A percentile compares a stretch with the other conserved stretches of the same genome.
Conservation (phyloP, 2,329 filamentous ascomycete species). For the Botrytis paeoniae region DNA sequence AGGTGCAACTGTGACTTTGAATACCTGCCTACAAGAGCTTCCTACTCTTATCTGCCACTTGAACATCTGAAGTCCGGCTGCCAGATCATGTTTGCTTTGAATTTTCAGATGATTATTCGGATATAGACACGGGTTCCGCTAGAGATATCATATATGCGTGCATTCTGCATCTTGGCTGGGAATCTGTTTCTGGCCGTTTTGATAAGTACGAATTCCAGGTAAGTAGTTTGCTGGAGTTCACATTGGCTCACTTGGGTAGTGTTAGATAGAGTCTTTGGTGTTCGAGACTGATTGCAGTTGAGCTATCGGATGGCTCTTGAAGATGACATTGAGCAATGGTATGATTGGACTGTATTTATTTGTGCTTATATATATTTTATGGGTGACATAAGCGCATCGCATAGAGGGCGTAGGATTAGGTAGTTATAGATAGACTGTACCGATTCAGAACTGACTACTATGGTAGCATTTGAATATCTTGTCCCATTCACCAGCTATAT, state of each 20-base stretch:
- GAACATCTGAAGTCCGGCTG: not conserved
- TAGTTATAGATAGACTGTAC: too few relatives aligned
- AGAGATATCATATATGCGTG: not conserved
- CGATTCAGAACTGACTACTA: too few relatives aligned
- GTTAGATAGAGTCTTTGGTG: not conserved
- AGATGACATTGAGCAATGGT: not conserved
- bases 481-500: not conserved
- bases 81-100: not conserved
- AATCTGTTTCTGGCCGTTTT: not conserved
- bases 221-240: not conserved
- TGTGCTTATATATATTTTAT: not conserved
- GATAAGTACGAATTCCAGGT: not conserved
- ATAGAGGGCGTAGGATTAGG: too few relatives aligned
- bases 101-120: not conserved
- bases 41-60: not conserved
- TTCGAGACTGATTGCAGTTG: not conserved
- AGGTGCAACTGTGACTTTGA: not conserved
- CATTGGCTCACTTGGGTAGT: not conserved
- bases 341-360: not conserved
- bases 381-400: not conserved
- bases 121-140: not conserved
- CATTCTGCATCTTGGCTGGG: not conserved
- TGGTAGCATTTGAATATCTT: accelerated
- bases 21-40: not conserved
- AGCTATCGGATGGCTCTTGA: not conserved